Conservation (phyloP, 2,329 filamentous ascomycete species). For the Cercospora canescens region DNA sequence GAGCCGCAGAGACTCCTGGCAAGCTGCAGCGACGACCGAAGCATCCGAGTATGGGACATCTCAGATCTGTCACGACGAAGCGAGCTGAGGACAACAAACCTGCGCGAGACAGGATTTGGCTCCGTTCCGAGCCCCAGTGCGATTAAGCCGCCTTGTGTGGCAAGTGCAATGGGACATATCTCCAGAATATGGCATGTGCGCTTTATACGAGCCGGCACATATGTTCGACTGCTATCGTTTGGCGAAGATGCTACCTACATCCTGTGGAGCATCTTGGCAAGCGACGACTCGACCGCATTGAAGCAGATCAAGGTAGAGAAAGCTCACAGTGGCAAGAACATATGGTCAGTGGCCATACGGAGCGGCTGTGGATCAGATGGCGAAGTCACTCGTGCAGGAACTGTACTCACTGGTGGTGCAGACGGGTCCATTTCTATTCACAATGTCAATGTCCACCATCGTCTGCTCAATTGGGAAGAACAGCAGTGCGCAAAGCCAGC, state of each 20-base stretch:
- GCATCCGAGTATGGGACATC: conserved; percentile 85
- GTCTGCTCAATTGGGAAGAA: background rate
- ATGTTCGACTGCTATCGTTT: conserved; percentile 67
- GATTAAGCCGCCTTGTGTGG: conserved; percentile 52
- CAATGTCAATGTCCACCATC: background rate
- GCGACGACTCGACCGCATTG: conserved; percentile 38
- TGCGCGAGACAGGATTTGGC: conserved; percentile 49
- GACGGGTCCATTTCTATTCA: conserved; percentile 64
- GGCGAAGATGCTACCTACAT: conserved; percentile 82
- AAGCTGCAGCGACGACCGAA: conserved; percentile 94
- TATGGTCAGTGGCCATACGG: conserved; percentile 69
- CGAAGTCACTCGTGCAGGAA: background rate
- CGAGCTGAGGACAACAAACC: conserved; percentile 24
- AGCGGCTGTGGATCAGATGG: background rate
- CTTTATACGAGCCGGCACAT: background rate
- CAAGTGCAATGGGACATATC: conserved; percentile 78
- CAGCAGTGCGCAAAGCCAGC: background rate
- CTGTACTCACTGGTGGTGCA: conserved; percentile 72
- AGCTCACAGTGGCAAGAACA: conserved; percentile 82
- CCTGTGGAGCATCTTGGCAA: conserved; percentile 54
- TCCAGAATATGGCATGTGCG: conserved; percentile 88
- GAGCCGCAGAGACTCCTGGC: conserved; percentile 64
- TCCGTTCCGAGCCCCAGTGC: conserved; percentile 34
- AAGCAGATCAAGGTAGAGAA: conserved; percentile 57
- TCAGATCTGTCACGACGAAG: conserved; percentile 48